Evolutionary conservation across 179 eudicot genomes (phyloP).

Genomic region (Nepenthes alata): DNA sequence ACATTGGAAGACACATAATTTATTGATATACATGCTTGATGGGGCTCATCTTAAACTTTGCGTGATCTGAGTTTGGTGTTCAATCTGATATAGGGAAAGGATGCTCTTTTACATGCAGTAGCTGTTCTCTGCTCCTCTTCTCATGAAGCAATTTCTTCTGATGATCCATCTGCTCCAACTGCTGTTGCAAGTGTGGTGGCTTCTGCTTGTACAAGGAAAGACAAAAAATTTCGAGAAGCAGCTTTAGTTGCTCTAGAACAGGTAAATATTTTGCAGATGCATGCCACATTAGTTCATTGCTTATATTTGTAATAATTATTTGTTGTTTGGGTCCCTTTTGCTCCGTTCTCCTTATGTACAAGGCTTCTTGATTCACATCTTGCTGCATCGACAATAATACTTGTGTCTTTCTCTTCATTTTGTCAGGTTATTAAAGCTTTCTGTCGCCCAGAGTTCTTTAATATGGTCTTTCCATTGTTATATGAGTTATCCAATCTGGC

Average conservation of each 20-base stretch:
- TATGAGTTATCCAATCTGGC: constrained; percentile 49
- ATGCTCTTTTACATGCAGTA: constrained; percentile 56
- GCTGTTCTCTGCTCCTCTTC: constrained; percentile 75
- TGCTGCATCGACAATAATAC: constrained; percentile 1
- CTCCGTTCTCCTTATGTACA: not conserved
- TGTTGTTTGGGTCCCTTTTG: not conserved
- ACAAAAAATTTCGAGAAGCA: constrained; percentile 69
- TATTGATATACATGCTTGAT: too few species aligned
- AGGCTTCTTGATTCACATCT: not conserved
- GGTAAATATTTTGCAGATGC: constrained; percentile 26
- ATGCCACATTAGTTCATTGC: not conserved
- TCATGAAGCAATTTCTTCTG: constrained; percentile 56
- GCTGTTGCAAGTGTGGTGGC: constrained; percentile 49
- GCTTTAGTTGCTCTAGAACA: constrained; percentile 76
- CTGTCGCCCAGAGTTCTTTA: constrained; percentile 48
- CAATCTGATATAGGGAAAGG: constrained; percentile 66
- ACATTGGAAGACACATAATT: too few species aligned
- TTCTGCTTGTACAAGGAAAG: constrained; percentile 75
- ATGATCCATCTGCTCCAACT: constrained; percentile 46
- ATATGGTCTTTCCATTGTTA: constrained; percentile 52
- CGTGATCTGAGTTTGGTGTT: not conserved
- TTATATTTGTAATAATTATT: not conserved
- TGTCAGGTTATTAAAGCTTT: constrained; percentile 75
- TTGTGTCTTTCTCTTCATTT: constrained; percentile 3
- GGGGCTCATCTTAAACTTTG: not conserved